Evolutionary conservation across 2,329 filamentous ascomycete genomes (phyloP).

Genomic region (Penicillium corylophilum): DNA sequence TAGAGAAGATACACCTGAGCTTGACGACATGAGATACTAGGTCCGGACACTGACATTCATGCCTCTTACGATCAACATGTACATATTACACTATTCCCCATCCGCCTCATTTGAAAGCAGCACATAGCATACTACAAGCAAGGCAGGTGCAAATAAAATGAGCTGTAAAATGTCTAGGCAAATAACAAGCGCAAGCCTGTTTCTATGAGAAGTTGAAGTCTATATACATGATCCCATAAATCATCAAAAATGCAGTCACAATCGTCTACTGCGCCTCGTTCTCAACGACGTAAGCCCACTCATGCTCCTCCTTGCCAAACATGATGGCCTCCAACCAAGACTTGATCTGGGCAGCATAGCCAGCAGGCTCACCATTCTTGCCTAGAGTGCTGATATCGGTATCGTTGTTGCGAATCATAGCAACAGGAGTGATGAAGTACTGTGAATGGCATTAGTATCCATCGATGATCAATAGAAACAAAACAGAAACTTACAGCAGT

Average conservation of each 20-base stretch:
- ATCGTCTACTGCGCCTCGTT: conserved; percentile 50
- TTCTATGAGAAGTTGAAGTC: conserved; percentile 6
- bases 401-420: conserved; percentile 66
- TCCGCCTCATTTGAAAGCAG: background rate
- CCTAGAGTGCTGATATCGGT: conserved; percentile 57
- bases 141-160: background rate
- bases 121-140: background rate
- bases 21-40: conserved; percentile 11
- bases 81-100: background rate
- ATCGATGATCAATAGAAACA: background rate
- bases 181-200: background rate
- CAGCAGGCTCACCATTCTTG: conserved; percentile 29
- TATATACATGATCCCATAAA: conserved; percentile 7
- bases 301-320: conserved; percentile 67
- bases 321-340: conserved; percentile 69
- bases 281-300: conserved; percentile 68
- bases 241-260: conserved; percentile 3
- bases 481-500: conserved; percentile 66
- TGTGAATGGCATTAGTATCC: conserved; percentile 31
- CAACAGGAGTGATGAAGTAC: conserved; percentile 71
- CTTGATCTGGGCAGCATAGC: conserved; percentile 55
- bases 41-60: background rate
- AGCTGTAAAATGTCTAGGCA: background rate
- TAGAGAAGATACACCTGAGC: conserved; percentile 2
- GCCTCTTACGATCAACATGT: background rate